Evolutionary conservation across 805 yeast genomes (phyloP), one percentile per base, ranked within the genome.

Genomic region (Diddensiella caesifluorescens): DNA sequence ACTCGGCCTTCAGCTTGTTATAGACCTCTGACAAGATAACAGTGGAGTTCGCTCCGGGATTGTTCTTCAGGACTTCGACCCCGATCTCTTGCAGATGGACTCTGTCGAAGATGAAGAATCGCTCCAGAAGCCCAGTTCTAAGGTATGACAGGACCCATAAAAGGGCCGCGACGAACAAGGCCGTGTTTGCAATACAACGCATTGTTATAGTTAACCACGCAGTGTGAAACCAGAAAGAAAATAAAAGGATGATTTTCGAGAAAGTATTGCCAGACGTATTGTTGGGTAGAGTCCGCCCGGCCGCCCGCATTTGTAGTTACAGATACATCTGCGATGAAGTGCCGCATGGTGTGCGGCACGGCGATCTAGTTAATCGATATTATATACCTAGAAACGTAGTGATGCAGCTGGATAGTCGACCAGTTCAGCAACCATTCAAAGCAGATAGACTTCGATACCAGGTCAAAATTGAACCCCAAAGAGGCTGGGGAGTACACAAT

Each of bases 31-130:
- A 59, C 62, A 89, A 67, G 44, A 89, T 62, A 2, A 71, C 79
- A 5, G 83, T 77, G 26, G 84, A 53, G 47, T 51, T 71, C 52
- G 81, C 59, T 13, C 54, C 58, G 13, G 52, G 47, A 35, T 56
- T 47, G 29, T 44, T 48, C 19, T 43, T 45, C 19, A 65, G 51
- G 27, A 76, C 77, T 34, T 79, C 73, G 48, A 82, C 70, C 39
- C 79, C 77, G 39, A 90, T 60, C 39, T 60, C 57, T 56, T 79
- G 82, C 46, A 90, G 63, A 4, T 69, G 74, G 4, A 63, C 66
- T 35, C 74, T 74, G 59, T 90, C 92, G 59, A 90, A 90, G 33
- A 79, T 69, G 63, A 74, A 90, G 55, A 72, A 67, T 12, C 56
- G 54, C 25, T 95, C 95, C 42, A 89, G 73, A 83, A 44, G 37